Percentiles rank a stretch among this genome's conserved stretches.
phyloP scores from a whole-genome alignment of 2,329 filamentous ascomycete genomes.

The Huntiella moniliformis region DNA sequence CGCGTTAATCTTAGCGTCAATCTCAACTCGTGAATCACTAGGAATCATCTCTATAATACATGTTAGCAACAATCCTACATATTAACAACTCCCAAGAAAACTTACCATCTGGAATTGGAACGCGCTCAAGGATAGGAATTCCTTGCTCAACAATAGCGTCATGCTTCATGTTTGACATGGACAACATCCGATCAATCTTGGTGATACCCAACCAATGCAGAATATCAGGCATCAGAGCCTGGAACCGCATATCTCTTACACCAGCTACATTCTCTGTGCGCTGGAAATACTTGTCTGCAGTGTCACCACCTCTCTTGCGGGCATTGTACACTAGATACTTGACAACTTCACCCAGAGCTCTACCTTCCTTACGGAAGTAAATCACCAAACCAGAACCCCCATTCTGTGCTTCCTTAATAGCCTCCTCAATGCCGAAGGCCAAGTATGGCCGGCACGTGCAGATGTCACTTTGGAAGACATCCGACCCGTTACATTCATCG shows the following conservation, averaged over 20 bases:
- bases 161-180: constrained; percentile 82
- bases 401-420: constrained; percentile 88
- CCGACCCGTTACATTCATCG: constrained; percentile 77
- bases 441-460: constrained; percentile 93
- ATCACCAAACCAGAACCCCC: constrained; percentile 90
- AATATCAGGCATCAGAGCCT: constrained; percentile 94
- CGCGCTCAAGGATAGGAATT: constrained; percentile 10
- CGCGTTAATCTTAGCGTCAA: constrained; percentile 94
- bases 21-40: constrained; percentile 89
- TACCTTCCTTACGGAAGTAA: constrained; percentile 95
- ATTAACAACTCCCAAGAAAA: not conserved
- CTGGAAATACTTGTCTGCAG: constrained; percentile 85
- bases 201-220: constrained; percentile 95
- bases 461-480: constrained; percentile 95
- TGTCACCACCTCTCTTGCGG: constrained; percentile 58
- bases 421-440: constrained; percentile 92
- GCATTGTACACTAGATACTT: constrained; percentile 76
- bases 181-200: constrained; percentile 96
- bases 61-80: not conserved
- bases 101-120: constrained; percentile 11
- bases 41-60: constrained; percentile 65
- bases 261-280: constrained; percentile 96
- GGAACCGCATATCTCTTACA: constrained; percentile 93
- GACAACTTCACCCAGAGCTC: constrained; percentile 85
- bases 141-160: constrained; percentile 74